Percentiles rank a stretch among this genome's conserved stretches.
Evolutionary conservation across 192 early-diverging fungal species (phyloP).

Genomic region (Gigaspora rosea): DNA sequence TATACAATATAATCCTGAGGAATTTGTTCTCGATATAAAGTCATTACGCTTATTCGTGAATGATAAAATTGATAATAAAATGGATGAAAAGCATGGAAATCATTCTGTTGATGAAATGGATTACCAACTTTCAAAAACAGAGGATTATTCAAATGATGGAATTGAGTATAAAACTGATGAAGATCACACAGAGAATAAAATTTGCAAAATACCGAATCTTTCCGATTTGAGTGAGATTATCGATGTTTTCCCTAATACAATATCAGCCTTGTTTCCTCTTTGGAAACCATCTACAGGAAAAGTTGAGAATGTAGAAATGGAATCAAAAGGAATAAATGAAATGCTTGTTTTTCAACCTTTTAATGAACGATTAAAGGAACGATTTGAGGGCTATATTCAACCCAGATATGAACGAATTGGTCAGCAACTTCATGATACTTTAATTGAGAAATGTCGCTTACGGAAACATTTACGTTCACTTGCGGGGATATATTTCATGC

Average conservation of each 20-base stretch:
- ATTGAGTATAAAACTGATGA: neutral
- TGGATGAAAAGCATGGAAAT: neutral
- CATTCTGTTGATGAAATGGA: neutral
- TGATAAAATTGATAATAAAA: neutral
- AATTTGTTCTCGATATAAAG: neutral
- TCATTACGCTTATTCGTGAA: neutral
- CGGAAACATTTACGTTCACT: conserved; percentile 34
- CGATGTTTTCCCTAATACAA: neutral
- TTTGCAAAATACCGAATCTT: neutral
- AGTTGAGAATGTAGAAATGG: neutral
- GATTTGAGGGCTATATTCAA: conserved; percentile 36
- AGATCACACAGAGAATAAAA: neutral
- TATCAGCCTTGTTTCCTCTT: neutral
- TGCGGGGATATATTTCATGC: conserved; percentile 43
- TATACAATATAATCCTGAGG: conserved; percentile 15
- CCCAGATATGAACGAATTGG: conserved; percentile 36
- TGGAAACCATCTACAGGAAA: neutral
- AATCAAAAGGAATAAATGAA: neutral
- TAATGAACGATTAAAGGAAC: conserved; percentile 8
- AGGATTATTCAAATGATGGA: neutral
- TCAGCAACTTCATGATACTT: conserved; percentile 27
- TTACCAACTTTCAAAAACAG: no score
- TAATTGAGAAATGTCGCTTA: conserved; percentile 34
- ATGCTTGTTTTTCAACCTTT: conserved; percentile 14
- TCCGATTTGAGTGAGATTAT: conserved; percentile 1